These are phyloP conservation scores for Rhododendron mucronatum DNA, from an alignment of 148 eudicot genomes.

Conservation along the genomic window DNA sequence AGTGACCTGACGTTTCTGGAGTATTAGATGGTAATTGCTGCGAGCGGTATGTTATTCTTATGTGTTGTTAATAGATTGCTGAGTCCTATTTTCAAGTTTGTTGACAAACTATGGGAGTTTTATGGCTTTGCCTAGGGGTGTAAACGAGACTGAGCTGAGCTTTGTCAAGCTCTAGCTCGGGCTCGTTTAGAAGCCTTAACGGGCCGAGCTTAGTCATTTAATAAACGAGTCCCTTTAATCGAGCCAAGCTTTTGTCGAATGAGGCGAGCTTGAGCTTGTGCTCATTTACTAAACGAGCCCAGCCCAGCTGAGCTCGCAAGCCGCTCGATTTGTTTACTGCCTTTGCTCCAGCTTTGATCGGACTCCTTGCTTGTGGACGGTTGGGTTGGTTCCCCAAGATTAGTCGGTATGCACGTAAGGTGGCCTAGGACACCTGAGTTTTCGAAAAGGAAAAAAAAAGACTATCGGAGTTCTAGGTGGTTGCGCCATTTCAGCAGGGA, in stretches of 20 bases:
- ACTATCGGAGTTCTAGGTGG: neutral
- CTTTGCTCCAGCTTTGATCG: neutral
- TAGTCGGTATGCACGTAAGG: neutral
- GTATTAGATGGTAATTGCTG: neutral
- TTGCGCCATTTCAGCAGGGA: neutral
- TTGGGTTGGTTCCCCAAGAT: neutral
- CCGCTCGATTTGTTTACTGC: too few relatives aligned
- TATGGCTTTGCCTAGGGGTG: neutral
- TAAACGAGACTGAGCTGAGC: too few relatives aligned
- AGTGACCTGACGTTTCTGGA: neutral
- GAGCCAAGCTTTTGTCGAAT: too few relatives aligned
- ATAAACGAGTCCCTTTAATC: too few relatives aligned
- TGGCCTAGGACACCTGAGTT: neutral
- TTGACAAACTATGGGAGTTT: neutral
- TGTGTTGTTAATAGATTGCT: neutral
- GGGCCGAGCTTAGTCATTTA: too few relatives aligned
- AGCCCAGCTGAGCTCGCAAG: too few relatives aligned
- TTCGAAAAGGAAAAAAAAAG: neutral
- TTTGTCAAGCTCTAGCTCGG: too few relatives aligned
- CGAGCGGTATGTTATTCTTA: neutral
- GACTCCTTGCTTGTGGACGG: neutral
- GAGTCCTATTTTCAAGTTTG: neutral
- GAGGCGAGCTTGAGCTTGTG: too few relatives aligned
- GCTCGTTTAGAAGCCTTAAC: too few relatives aligned
- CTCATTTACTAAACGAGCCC: too few relatives aligned